phyloP scores from a whole-genome alignment of 495 filamentous ascomycete genomes.

The Filosporella fistucella region DNA sequence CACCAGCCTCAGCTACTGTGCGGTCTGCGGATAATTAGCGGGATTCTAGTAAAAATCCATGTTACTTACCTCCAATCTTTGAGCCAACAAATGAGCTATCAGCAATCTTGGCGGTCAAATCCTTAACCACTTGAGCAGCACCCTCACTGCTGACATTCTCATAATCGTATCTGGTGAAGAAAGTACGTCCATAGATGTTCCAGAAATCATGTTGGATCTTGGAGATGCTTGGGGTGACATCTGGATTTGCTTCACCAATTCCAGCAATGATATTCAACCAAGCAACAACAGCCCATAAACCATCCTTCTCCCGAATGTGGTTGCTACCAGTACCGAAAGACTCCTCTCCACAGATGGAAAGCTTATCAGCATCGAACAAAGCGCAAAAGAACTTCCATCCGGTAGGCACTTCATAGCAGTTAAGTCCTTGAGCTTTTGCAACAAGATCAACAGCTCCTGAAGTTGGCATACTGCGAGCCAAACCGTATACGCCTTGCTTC shows the following conservation, averaged over 20 bases:
- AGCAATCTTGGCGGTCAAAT: slow-evolving; percentile 65
- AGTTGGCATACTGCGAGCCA: slow-evolving; percentile 96
- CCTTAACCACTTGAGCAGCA: slow-evolving; percentile 80
- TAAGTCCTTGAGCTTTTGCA: slow-evolving; percentile 84
- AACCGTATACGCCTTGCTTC: slow-evolving; percentile 90
- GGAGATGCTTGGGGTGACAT: slow-evolving; percentile 77
- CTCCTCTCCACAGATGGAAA: slow-evolving; percentile 98
- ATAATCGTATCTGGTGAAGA: slow-evolving; percentile 99
- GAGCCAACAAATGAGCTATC: slow-evolving; percentile 73
- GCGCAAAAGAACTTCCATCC: slow-evolving; percentile 99
- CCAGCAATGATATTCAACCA: slow-evolving; percentile 99
- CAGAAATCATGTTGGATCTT: slow-evolving; percentile 97
- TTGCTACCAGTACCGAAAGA: slow-evolving; percentile 98
- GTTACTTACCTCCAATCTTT: slow-evolving; percentile 57
- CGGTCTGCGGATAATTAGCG: slow-evolving; percentile 39
- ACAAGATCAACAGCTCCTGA: slow-evolving; percentile 93
- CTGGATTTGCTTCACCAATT: slow-evolving; percentile 74
- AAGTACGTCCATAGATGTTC: slow-evolving; percentile 92
- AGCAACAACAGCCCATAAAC: slow-evolving; percentile 92
- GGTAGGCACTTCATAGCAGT: slow-evolving; percentile 95
- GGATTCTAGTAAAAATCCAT: not conserved
- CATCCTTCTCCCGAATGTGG: slow-evolving; percentile 98
- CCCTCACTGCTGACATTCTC: slow-evolving; percentile 88
- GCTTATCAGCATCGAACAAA: slow-evolving; percentile 92
- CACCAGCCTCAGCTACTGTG: slow-evolving; percentile 83